Evolutionary conservation across 495 filamentous ascomycete genomes (phyloP), one percentile per base, ranked within the genome.

Genomic region (Geoglossum glabrum): DNA sequence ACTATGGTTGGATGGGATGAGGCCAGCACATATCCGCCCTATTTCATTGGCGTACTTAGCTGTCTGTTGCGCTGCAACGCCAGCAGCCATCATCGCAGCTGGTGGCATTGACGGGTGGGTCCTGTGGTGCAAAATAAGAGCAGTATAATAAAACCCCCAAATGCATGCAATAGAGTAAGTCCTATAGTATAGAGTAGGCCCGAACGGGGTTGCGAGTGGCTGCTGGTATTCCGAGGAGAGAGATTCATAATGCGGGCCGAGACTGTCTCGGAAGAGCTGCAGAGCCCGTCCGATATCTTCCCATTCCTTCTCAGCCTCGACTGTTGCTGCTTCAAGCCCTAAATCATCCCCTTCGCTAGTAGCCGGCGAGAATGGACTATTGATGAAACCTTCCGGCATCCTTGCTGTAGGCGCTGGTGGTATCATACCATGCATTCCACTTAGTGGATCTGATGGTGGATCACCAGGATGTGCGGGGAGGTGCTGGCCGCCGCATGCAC

Each of bases 81-180:
- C 81, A 0, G 85, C 84, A 6, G 90, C 86, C 43, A 85, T 74
- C 81, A 94, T 90, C 57, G 88, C 82, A n/a, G 87, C 77, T 0
- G 90, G 87, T 5, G 88, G 92, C 89, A 96, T 95, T 1, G 76
- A 79, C 0, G 92, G 92, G 61, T 95, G 88, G 0, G 83, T 71
- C 36, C 92, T 76, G 54, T 87, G 71, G 23, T 87, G 75, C 50
- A 90, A 71, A 54, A 98, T 88, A 28, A 86, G 75, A 1, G 80
- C 82, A 67, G 85, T 84, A 70, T 90, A 84, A 66, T 83, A 95
- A 56, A 86, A 81, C 63, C 80, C 81, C 82, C 87, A 90, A 23
- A 97, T 74, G 36, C 85, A 82, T 15, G 84, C 85, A 62, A 96
- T 92, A 25, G 80, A 82, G 67, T 87, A 87, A 1, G 85, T 88